Percentiles rank a stretch among this genome's conserved stretches.
Conservation (phyloP, 2,329 filamentous ascomycete genomes). For the Tolypocladium sp. region DNA sequence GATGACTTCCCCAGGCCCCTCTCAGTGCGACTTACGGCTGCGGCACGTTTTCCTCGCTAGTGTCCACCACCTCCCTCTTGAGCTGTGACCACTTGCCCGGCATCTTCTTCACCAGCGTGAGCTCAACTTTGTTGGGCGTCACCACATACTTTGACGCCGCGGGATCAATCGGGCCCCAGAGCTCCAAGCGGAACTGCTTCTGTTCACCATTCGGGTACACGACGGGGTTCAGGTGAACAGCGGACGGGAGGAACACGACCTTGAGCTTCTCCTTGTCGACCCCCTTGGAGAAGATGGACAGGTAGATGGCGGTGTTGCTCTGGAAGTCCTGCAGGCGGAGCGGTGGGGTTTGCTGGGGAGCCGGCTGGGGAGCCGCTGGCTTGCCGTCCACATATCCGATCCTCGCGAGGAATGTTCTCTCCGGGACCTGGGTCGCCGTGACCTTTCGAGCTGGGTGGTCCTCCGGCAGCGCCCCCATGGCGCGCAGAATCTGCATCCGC, state of each 20-base stretch:
- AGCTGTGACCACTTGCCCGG: constrained; percentile 57
- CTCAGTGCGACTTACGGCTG: neutral
- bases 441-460: constrained; percentile 38
- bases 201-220: constrained; percentile 40
- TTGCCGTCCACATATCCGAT: neutral
- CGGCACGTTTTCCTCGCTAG: neutral
- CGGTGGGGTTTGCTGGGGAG: constrained; percentile 11
- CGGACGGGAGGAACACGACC: constrained; percentile 21
- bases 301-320: constrained; percentile 21
- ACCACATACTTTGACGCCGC: constrained; percentile 52
- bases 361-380: neutral
- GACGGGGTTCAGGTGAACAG: constrained; percentile 18
- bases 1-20: neutral
- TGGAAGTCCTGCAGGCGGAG: constrained; percentile 26
- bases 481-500: constrained; percentile 36
- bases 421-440: constrained; percentile 22
- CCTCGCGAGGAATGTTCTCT: constrained; percentile 15
- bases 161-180: constrained; percentile 57
- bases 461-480: constrained; percentile 32
- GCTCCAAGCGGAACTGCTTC: constrained; percentile 52
- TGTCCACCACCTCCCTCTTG: constrained; percentile 5
- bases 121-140: constrained; percentile 71
- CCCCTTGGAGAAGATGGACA: constrained; percentile 34
- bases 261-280: constrained; percentile 29
- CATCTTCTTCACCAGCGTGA: constrained; percentile 59